These are phyloP conservation scores for Macadamia tetraphylla DNA, from an alignment of 164 flowering plant species.

Conservation along the genomic window DNA sequence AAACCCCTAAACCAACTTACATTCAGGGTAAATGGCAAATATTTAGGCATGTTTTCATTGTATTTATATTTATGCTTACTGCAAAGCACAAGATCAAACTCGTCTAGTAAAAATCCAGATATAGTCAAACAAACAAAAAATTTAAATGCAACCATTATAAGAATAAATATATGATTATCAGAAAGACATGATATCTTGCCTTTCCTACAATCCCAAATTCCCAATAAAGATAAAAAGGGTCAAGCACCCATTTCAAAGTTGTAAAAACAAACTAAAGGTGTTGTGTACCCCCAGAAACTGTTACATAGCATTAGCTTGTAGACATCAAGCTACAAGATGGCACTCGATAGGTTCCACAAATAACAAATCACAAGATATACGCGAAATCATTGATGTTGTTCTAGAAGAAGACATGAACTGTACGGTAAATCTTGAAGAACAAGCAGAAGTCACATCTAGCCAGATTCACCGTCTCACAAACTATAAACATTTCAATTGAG, in stretches of 20 bases:
- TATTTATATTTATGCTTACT: too few species aligned
- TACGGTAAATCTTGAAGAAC: constrained; percentile 11
- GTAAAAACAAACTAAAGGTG: constrained; percentile 18
- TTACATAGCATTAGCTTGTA: constrained; percentile 35
- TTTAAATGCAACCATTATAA: too few species aligned
- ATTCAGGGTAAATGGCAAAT: too few species aligned
- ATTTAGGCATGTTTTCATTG: too few species aligned
- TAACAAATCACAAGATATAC: constrained; percentile 28
- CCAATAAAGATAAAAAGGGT: constrained; percentile 13
- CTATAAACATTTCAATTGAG: constrained; percentile 16
- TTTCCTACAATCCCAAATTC: constrained; percentile 6
- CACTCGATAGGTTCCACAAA: constrained; percentile 24
- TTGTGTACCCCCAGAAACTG: constrained; percentile 26
- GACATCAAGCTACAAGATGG: constrained; percentile 31
- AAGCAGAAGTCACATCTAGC: constrained; percentile 18
- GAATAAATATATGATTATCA: background rate
- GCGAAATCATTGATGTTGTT: constrained; percentile 18
- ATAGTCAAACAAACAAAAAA: too few species aligned
- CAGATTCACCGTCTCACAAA: constrained; percentile 12
- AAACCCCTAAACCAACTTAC: too few species aligned
- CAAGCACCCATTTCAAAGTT: constrained; percentile 13
- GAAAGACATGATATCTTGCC: constrained; percentile 9
- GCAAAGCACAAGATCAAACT: too few species aligned
- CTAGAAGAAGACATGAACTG: constrained; percentile 14
- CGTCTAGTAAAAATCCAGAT: too few species aligned